Conservation (phyloP, 257 asterid species). For the Thymus quinquecostatus region DNA sequence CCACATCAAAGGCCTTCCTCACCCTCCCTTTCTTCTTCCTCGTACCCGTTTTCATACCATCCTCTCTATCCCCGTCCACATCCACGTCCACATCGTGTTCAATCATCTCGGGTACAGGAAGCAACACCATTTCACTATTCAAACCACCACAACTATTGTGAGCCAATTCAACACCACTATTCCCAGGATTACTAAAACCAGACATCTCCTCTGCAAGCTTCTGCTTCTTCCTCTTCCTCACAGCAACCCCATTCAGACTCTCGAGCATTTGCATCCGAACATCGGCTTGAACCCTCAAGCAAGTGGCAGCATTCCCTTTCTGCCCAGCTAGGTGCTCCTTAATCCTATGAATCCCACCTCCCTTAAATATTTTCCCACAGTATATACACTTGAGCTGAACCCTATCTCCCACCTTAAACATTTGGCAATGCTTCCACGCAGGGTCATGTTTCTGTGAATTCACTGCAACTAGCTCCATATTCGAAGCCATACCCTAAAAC, state of each 20-base stretch:
- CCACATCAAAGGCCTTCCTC: conserved; percentile 55
- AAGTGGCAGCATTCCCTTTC: conserved; percentile 95
- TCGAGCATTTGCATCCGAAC: conserved; percentile 85
- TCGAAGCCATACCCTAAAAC: conserved; percentile 51
- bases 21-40: conserved; percentile 82
- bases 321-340: conserved; percentile 96
- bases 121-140: conserved; percentile 57
- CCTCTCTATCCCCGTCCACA: conserved; percentile 54
- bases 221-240: conserved; percentile 77
- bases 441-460: conserved; percentile 95
- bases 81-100: conserved; percentile 51
- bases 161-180: conserved; percentile 43
- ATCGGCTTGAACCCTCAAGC: conserved; percentile 84
- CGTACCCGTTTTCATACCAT: conserved; percentile 41
- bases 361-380: conserved; percentile 90
- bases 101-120: conserved; percentile 62
- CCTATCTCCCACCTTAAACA: conserved; percentile 83
- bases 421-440: conserved; percentile 96
- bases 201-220: conserved; percentile 63
- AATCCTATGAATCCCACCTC: conserved; percentile 98
- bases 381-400: conserved; percentile 85
- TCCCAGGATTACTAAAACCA: conserved; percentile 44
- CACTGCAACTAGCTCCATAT: conserved; percentile 79
- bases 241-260: conserved; percentile 75
- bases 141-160: conserved; percentile 54